Evolutionary conservation across 371 early-diverging fungal species (phyloP), one percentile per base, ranked within the genome.

Genomic region (Mucor irregularis): DNA sequence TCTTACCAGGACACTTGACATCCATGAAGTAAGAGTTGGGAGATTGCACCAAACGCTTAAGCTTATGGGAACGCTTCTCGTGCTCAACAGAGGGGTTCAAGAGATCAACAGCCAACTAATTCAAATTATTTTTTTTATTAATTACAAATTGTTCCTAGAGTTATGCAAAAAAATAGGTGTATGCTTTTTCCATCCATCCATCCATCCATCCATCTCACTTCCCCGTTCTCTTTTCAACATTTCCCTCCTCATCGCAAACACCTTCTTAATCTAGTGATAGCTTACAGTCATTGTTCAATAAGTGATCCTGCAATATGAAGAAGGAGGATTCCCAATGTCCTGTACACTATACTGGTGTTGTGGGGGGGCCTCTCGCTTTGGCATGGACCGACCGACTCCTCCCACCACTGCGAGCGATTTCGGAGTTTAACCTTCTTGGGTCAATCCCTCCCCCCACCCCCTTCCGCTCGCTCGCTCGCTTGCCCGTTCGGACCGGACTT

Each of bases 1-100:
- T 69, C 80, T 59, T 82, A 90, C 93, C 92, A 56, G 91, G 87
- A 90, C 99, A 99, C 88, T 98, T 98, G 66, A 99, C 99, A 74
- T 99, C 98, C 98, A 99, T 99, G 85, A 99, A 99, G 91, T 90
- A 99, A 40, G 99, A 98, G 93, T 99, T 98, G 66, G 98, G 96
- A 73, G 90, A 90, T 84, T 96, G 99, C 70, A 99, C 99, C 61
- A 99, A 87, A 78, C 99, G 89, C 93, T 99, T 99, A 67, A 97
- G 90, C 91, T 99, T 99, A 94, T 98, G 96, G 71, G 85, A 82
- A 71, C 91, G 90, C 84, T 87, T 87, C 85, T 98, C 93, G 77
- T 87, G 84, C 73, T 94, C 93, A 76, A 87, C 84, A 69, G 95
- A 86, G 59, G 99, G 99, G 90, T 98, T 97, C 67, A 98, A 90